A percentile compares a stretch with the other conserved stretches of the same genome.
Conservation (phyloP, 495 filamentous ascomycete genomes). For the Aspergillus coremiiformis region DNA sequence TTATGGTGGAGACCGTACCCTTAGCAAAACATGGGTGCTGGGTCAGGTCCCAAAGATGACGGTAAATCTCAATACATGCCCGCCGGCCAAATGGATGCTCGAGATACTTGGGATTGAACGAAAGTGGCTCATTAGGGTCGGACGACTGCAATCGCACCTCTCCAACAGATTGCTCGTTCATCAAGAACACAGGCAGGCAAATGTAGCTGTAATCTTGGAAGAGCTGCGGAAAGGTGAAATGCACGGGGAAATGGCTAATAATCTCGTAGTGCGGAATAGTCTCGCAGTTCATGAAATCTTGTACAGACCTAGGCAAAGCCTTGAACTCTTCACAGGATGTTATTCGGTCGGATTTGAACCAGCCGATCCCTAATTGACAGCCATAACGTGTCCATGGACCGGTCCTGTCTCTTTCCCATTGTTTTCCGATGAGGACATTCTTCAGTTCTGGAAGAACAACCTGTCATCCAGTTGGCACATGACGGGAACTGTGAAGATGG, state of each 20-base stretch:
- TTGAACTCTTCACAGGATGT: conserved; percentile 34
- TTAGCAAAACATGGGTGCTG: conserved; percentile 33
- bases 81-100: conserved; percentile 49
- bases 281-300: conserved; percentile 29
- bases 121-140: conserved; percentile 44
- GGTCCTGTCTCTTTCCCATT: conserved; percentile 7
- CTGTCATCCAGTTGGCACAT: conserved; percentile 42
- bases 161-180: conserved; percentile 40
- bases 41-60: conserved; percentile 37
- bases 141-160: conserved; percentile 47
- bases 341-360: conserved; percentile 45
- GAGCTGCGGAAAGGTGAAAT: conserved; percentile 16
- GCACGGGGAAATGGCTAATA: conserved; percentile 25
- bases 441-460: conserved; percentile 38
- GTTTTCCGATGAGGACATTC: conserved; percentile 47
- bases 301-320: conserved; percentile 29
- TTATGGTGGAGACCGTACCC: conserved; percentile 20
- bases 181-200: conserved; percentile 22
- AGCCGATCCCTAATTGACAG: conserved; percentile 43
- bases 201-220: conserved; percentile 27
- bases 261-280: conserved; percentile 46
- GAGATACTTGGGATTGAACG: conserved; percentile 52
- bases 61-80: conserved; percentile 46
- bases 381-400: conserved; percentile 15
- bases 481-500: conserved; percentile 59